Percentiles rank a stretch among this genome's conserved stretches.
Evolutionary conservation across 1,139 yeast genomes (phyloP).

Genomic region (Suhomyces terraborum): DNA sequence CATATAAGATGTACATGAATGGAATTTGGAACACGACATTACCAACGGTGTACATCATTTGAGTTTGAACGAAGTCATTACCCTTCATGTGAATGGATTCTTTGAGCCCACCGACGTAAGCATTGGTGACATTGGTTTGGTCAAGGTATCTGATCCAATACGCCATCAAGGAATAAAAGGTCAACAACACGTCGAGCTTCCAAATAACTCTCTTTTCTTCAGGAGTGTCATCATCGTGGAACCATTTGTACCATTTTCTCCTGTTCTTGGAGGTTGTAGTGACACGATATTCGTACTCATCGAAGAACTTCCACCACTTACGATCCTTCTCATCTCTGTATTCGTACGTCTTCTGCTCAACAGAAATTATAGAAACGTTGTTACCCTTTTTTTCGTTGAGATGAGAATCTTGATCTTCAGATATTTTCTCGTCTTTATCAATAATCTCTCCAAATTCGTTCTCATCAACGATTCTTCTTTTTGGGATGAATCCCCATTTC

Average conservation of each 20-base stretch:
- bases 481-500: slow-evolving; percentile 53
- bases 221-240: slow-evolving; percentile 53
- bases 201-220: slow-evolving; percentile 55
- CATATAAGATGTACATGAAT: slow-evolving; percentile 33
- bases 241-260: slow-evolving; percentile 64
- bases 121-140: slow-evolving; percentile 58
- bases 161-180: slow-evolving; percentile 59
- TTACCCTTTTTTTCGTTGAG: not conserved
- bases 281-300: slow-evolving; percentile 60
- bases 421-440: slow-evolving; percentile 1
- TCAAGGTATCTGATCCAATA: slow-evolving; percentile 74
- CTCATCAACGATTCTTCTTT: slow-evolving; percentile 45
- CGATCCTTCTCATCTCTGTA: slow-evolving; percentile 62
- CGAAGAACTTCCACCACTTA: slow-evolving; percentile 62
- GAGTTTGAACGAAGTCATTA: slow-evolving; percentile 63
- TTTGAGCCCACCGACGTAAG: slow-evolving; percentile 65
- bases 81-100: slow-evolving; percentile 60
- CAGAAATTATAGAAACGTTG: not conserved
- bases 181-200: slow-evolving; percentile 62
- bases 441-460: slow-evolving; percentile 12
- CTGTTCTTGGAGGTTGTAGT: slow-evolving; percentile 33
- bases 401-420: not conserved
- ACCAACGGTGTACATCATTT: slow-evolving; percentile 58
- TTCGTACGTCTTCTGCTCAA: slow-evolving; percentile 27
- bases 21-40: slow-evolving; percentile 57